phyloP scores from a whole-genome alignment of 345 rosid species.

The Salix suchowensis region DNA sequence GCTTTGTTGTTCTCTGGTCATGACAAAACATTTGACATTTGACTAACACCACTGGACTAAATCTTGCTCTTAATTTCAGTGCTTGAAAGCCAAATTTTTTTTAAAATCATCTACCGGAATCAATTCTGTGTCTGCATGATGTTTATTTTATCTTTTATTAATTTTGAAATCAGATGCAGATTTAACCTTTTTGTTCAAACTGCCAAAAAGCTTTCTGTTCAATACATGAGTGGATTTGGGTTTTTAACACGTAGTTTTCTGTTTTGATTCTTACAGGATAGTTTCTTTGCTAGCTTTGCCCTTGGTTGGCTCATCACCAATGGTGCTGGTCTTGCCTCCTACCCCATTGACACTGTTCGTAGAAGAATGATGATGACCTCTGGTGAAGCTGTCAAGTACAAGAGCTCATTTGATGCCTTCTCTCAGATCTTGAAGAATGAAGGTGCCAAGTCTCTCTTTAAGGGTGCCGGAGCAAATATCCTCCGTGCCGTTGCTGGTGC shows the following conservation, averaged over 20 bases:
- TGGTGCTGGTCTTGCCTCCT: slow-evolving; percentile 36
- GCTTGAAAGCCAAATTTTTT: background rate
- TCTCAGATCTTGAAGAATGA: slow-evolving; percentile 32
- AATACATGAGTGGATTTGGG: background rate
- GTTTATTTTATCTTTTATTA: background rate
- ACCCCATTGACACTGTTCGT: slow-evolving; percentile 34
- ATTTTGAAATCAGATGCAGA: background rate
- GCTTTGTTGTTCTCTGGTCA: background rate
- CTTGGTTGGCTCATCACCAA: slow-evolving; percentile 34
- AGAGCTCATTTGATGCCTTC: slow-evolving; percentile 27
- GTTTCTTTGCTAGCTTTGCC: slow-evolving; percentile 33
- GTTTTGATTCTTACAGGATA: slow-evolving; percentile 21
- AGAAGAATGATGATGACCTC: slow-evolving; percentile 44
- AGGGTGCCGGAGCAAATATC: slow-evolving; percentile 40
- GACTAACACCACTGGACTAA: background rate
- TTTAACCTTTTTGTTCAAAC: background rate
- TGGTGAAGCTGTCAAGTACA: slow-evolving; percentile 39
- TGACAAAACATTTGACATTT: background rate
- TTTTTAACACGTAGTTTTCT: background rate
- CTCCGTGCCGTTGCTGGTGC: slow-evolving; percentile 37
- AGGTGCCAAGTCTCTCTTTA: slow-evolving; percentile 35
- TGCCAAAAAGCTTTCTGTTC: background rate
- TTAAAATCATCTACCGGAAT: background rate
- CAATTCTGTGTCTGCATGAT: background rate
- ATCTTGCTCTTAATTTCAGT: background rate